phyloP scores from a whole-genome alignment of 2,329 filamentous ascomycete genomes.

The Fonsecaea pedrosoi region DNA sequence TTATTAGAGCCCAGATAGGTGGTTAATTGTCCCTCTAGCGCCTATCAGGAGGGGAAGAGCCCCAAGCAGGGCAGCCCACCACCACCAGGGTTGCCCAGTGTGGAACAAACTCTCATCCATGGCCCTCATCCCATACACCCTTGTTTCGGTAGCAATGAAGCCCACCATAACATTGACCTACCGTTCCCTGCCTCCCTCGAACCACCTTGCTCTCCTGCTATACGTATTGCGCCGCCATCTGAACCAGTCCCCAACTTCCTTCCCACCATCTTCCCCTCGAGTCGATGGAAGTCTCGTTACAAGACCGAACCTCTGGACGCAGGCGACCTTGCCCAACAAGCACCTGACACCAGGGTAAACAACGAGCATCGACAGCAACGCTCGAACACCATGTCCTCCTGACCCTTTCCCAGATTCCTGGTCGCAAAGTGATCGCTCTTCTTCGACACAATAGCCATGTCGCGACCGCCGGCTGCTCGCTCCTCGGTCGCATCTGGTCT shows the following conservation, averaged over 20 bases:
- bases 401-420: neutral
- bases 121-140: neutral
- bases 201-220: neutral
- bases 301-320: slow-evolving; percentile 26
- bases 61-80: neutral
- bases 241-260: neutral
- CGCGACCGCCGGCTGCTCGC: slow-evolving; percentile 29
- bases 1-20: neutral
- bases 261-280: slow-evolving; percentile 7
- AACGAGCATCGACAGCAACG: slow-evolving; percentile 8
- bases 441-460: slow-evolving; percentile 27
- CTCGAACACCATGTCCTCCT: slow-evolving; percentile 10
- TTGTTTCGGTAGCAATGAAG: slow-evolving; percentile 16
- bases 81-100: slow-evolving; percentile 1
- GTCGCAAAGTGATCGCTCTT: neutral
- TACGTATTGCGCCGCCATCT: neutral
- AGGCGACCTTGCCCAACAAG: slow-evolving; percentile 27
- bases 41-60: neutral
- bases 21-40: neutral
- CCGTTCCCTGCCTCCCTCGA: neutral
- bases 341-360: neutral
- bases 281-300: slow-evolving; percentile 32
- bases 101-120: slow-evolving; percentile 4
- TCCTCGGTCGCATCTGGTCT: slow-evolving; percentile 36
- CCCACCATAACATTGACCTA: slow-evolving; percentile 1